These are phyloP conservation scores for Monosporascus sp. DNA, from an alignment of 2,329 filamentous ascomycete genomes.

Conservation along the genomic window DNA sequence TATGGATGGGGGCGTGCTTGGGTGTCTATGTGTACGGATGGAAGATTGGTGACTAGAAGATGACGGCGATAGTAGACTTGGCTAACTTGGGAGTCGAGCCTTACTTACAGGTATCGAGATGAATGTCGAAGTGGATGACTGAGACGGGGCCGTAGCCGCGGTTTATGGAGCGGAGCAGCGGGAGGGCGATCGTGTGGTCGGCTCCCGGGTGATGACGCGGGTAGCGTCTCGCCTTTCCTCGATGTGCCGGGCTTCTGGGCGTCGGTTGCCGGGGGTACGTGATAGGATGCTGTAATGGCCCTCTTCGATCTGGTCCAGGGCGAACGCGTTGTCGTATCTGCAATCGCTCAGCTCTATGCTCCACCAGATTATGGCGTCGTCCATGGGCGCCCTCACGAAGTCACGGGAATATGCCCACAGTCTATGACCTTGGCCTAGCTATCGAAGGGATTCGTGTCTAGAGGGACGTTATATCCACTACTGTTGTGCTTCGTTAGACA, in stretches of 20 bases:
- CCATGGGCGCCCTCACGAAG: constrained; percentile 54
- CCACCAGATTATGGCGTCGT: too few relatives aligned
- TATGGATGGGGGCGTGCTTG: not conserved
- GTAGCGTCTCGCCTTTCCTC: constrained; percentile 69
- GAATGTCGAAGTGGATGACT: constrained; percentile 59
- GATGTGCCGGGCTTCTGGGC: constrained; percentile 62
- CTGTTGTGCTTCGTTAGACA: constrained; percentile 37
- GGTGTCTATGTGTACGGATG: not conserved
- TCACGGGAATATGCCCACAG: constrained; percentile 81
- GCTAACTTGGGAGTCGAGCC: constrained; percentile 5
- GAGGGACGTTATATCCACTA: constrained; percentile 80
- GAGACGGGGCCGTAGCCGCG: constrained; percentile 55
- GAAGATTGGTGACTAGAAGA: not conserved
- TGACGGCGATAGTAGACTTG: constrained; percentile 20
- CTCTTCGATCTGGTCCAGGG: constrained; percentile 79
- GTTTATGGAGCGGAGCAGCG: constrained; percentile 55
- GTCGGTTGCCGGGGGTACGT: constrained; percentile 63
- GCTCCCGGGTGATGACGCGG: constrained; percentile 71
- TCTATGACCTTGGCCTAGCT: constrained; percentile 76
- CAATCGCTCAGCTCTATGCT: too few relatives aligned
- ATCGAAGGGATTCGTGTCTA: constrained; percentile 75
- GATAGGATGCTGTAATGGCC: constrained; percentile 73
- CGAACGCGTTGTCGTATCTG: constrained; percentile 78
- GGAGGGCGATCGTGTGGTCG: constrained; percentile 59
- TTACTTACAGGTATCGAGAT: constrained; percentile 59